phyloP scores from a whole-genome alignment of 495 filamentous ascomycete genomes.

The Aspergillus nanangensis region DNA sequence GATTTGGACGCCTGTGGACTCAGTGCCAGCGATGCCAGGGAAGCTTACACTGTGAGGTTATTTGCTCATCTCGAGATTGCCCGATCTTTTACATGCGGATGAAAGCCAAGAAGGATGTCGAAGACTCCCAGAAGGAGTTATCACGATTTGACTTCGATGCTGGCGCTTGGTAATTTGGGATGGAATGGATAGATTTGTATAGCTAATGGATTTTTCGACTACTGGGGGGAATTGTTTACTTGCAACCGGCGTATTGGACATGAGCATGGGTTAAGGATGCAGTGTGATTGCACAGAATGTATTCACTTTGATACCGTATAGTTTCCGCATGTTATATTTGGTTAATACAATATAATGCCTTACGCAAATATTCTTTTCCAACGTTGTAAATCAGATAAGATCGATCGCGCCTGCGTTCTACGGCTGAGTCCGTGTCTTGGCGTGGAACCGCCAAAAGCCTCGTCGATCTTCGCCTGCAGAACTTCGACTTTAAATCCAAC shows the following conservation, averaged over 20 bases:
- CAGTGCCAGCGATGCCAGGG: conserved; percentile 98
- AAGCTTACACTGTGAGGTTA: conserved; percentile 95
- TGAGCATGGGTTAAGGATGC: conserved; percentile 4
- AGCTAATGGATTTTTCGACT: not conserved
- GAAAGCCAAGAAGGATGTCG: conserved; percentile 99
- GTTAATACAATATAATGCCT: not conserved
- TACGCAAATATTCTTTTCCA: not conserved
- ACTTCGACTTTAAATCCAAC: conserved; percentile 4
- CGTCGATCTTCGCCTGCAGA: not conserved
- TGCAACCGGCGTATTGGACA: conserved; percentile 4
- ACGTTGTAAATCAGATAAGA: not conserved
- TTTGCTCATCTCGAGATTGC: conserved; percentile 92
- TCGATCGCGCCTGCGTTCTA: not conserved
- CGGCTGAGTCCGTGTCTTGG: too few species aligned
- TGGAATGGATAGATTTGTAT: conserved; percentile 8
- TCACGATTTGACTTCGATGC: conserved; percentile 83
- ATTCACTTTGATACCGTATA: conserved; percentile 1
- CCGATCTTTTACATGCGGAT: conserved; percentile 99
- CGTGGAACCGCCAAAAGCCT: too few species aligned
- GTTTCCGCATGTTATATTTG: not conserved
- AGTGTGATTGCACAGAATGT: not conserved
- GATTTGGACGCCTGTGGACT: conserved; percentile 93
- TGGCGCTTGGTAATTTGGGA: conserved; percentile 46
- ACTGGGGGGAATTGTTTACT: not conserved
- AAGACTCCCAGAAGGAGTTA: conserved; percentile 90